These are phyloP conservation scores for Sugiyamaella mastotermitis DNA, from an alignment of 805 yeast species.

Conservation along the genomic window DNA sequence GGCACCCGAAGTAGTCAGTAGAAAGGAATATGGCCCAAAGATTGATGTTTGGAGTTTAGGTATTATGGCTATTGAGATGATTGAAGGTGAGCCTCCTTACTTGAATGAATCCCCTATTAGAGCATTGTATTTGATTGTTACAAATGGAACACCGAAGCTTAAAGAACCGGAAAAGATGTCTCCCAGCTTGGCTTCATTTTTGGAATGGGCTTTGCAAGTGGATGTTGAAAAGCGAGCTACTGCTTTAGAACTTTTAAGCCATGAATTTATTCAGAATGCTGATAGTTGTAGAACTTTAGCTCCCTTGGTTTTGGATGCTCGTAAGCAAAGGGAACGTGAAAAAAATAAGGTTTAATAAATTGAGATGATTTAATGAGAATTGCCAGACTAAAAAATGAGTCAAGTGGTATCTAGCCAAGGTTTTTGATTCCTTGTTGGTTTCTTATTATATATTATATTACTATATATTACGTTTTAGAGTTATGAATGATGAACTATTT, in stretches of 20 bases:
- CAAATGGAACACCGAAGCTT: slow-evolving; percentile 75
- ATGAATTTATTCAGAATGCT: slow-evolving; percentile 42
- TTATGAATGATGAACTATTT: too few relatives aligned
- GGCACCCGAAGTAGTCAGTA: slow-evolving; percentile 84
- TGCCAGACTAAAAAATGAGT: too few relatives aligned
- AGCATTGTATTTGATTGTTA: slow-evolving; percentile 70
- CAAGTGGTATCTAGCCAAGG: too few relatives aligned
- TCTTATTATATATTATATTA: too few relatives aligned
- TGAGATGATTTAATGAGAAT: too few relatives aligned
- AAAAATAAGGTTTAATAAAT: too few relatives aligned
- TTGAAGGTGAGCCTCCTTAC: slow-evolving; percentile 81
- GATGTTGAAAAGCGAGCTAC: slow-evolving; percentile 89
- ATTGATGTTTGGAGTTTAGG: slow-evolving; percentile 82
- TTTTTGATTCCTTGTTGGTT: too few relatives aligned
- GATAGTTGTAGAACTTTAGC: slow-evolving; percentile 29
- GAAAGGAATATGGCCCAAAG: slow-evolving; percentile 74
- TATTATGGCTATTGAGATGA: slow-evolving; percentile 83
- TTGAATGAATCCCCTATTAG: slow-evolving; percentile 72
- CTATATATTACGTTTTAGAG: too few relatives aligned
- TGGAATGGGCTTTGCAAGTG: slow-evolving; percentile 87
- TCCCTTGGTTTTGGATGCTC: slow-evolving; percentile 30
- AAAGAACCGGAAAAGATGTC: slow-evolving; percentile 66
- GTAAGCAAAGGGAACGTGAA: slow-evolving; percentile 23
- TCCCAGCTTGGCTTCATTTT: slow-evolving; percentile 72
- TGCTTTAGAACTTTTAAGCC: slow-evolving; percentile 79